Evolutionary conservation across 495 filamentous ascomycete genomes (phyloP).

Genomic region (Staphylotrichum longicolle): DNA sequence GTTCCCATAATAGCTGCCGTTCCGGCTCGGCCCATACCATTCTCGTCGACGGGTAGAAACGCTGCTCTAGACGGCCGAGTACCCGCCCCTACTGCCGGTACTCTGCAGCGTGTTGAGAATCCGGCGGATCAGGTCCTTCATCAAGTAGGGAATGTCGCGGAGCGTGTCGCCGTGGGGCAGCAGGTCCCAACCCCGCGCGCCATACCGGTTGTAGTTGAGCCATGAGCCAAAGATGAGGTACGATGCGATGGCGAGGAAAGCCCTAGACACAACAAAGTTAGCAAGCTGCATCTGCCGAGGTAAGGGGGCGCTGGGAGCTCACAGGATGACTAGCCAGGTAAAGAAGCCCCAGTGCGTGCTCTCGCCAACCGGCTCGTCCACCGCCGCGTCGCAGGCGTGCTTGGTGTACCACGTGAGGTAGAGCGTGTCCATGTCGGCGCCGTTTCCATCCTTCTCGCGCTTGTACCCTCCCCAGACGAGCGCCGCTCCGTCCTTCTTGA

Average conservation of each 20-base stretch:
- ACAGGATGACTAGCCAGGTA: conserved; percentile 97
- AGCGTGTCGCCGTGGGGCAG: conserved; percentile 91
- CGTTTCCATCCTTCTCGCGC: conserved; percentile 32
- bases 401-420: conserved; percentile 81
- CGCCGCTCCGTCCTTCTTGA: conserved; percentile 52
- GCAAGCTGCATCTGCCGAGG: neutral
- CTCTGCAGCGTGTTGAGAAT: conserved; percentile 84
- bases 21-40: too few species aligned
- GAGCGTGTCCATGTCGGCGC: conserved; percentile 52
- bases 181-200: conserved; percentile 91
- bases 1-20: too few species aligned
- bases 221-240: conserved; percentile 98
- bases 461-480: conserved; percentile 72
- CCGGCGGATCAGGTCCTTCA: conserved; percentile 79
- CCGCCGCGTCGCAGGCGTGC: conserved; percentile 67
- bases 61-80: conserved; percentile 75
- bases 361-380: conserved; percentile 39
- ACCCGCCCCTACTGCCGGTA: conserved; percentile 76
- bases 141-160: conserved; percentile 84
- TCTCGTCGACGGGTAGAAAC: too few species aligned
- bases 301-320: conserved; percentile 37
- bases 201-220: conserved; percentile 98
- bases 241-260: conserved; percentile 79
- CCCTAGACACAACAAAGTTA: conserved; percentile 42
- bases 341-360: conserved; percentile 82